phyloP scores from a whole-genome alignment of 1,284 basidiomycete genomes.

The Fomitopsis pinicola region DNA sequence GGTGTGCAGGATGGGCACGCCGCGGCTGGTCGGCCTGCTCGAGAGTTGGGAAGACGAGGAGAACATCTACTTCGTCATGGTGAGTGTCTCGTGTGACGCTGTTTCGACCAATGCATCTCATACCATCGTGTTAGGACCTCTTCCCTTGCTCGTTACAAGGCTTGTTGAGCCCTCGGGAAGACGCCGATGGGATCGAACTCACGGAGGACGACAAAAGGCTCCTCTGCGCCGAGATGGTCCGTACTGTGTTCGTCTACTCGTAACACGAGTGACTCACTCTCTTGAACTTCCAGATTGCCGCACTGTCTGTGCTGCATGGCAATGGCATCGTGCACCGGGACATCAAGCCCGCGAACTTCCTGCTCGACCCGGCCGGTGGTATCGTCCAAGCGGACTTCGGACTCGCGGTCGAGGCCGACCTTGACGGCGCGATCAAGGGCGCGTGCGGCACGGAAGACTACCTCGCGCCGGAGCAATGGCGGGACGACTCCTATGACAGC shows the following conservation, averaged over 20 bases:
- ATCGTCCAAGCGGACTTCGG: constrained; percentile 20
- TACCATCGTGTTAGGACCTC: neutral
- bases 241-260: neutral
- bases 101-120: neutral
- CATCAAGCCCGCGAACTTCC: constrained; percentile 24
- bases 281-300: constrained; percentile 12
- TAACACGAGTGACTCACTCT: neutral
- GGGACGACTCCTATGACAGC: constrained; percentile 6
- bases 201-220: neutral
- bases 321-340: constrained; percentile 19
- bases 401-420: constrained; percentile 31
- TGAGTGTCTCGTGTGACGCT: constrained; percentile 8
- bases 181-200: too few species aligned
- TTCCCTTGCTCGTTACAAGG: too few species aligned
- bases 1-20: neutral
- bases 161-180: too few species aligned
- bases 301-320: constrained; percentile 12
- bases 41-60: constrained; percentile 19
- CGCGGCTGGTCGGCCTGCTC: constrained; percentile 9
- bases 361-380: constrained; percentile 17
- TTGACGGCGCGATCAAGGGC: constrained; percentile 21
- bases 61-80: constrained; percentile 22
- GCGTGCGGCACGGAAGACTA: constrained; percentile 18
- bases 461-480: constrained; percentile 15
- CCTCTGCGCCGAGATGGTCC: constrained; percentile 14